phyloP scores from a whole-genome alignment of 129 eudicot genomes.

The Artemisia annua region DNA sequence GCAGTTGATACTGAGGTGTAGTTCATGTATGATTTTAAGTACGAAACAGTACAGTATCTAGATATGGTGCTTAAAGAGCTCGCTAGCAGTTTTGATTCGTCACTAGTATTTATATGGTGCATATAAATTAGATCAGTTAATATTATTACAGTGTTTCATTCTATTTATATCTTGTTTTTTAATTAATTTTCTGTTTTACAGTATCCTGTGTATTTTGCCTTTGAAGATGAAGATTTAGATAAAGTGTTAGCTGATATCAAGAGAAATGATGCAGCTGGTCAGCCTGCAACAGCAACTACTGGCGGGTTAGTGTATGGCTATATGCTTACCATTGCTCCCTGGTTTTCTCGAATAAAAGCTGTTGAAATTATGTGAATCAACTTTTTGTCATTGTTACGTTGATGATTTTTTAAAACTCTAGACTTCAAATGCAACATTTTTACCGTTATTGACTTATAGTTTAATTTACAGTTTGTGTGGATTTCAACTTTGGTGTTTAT shows the following conservation, averaged over 20 bases:
- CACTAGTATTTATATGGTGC: background rate
- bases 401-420: background rate
- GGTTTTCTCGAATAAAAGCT: too few relatives aligned
- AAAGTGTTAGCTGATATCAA: slow-evolving; percentile 81
- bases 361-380: background rate
- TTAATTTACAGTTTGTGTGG: too few relatives aligned
- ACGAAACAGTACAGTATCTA: too few relatives aligned
- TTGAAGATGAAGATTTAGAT: slow-evolving; percentile 73
- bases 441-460: background rate
- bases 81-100: too few relatives aligned
- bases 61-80: too few relatives aligned
- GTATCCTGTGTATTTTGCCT: slow-evolving; percentile 98
- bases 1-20: too few relatives aligned
- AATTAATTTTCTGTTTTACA: slow-evolving; percentile 37
- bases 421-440: background rate
- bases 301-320: slow-evolving; percentile 76
- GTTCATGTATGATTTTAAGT: too few relatives aligned
- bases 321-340: background rate
- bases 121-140: background rate
- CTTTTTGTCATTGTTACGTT: background rate
- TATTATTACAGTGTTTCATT: background rate
- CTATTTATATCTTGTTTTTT: slow-evolving; percentile 2
- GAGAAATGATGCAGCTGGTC: slow-evolving; percentile 87
- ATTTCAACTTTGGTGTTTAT: too few relatives aligned
- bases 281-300: slow-evolving; percentile 97